These are phyloP conservation scores for Mycena albidolilacea DNA, from an alignment of 768 basidiomycete species.

Conservation along the genomic window DNA sequence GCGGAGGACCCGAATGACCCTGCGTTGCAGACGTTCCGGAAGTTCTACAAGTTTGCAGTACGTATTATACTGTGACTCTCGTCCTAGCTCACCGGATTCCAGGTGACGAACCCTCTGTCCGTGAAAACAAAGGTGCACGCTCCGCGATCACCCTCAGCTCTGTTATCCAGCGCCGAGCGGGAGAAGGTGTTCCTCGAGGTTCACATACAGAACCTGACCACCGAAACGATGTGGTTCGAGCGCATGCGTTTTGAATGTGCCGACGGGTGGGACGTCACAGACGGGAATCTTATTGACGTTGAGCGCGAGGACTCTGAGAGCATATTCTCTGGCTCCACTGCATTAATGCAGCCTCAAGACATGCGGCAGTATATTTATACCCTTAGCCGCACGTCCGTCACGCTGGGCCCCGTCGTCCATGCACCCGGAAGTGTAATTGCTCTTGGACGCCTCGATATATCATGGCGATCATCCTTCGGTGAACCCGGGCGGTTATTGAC, in stretches of 20 bases:
- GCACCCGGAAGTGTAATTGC: conserved; percentile 81
- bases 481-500: conserved; percentile 91
- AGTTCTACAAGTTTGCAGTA: conserved; percentile 94
- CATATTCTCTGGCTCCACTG: conserved; percentile 74
- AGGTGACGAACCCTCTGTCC: conserved; percentile 95
- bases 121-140: conserved; percentile 95
- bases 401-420: conserved; percentile 63
- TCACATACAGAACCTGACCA: conserved; percentile 91
- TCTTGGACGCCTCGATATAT: conserved; percentile 90
- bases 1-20: conserved; percentile 68
- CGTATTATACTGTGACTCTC: conserved; percentile 47
- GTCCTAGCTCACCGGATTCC: conserved; percentile 19
- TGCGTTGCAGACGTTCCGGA: conserved; percentile 79
- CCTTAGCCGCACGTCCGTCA: conserved; percentile 66
- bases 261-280: conserved; percentile 74
- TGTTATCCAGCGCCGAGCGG: conserved; percentile 74
- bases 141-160: conserved; percentile 80
- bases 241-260: conserved; percentile 84
- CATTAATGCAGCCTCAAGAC: conserved; percentile 88
- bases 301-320: conserved; percentile 46
- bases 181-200: conserved; percentile 93
- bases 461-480: conserved; percentile 89
- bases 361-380: conserved; percentile 92
- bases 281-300: conserved; percentile 62
- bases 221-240: conserved; percentile 83